Percentiles rank a stretch among this genome's conserved stretches.
These are phyloP conservation scores for Rhizophagus sp. DNA, from an alignment of 192 early-diverging fungal genomes.

Conservation along the genomic window DNA sequence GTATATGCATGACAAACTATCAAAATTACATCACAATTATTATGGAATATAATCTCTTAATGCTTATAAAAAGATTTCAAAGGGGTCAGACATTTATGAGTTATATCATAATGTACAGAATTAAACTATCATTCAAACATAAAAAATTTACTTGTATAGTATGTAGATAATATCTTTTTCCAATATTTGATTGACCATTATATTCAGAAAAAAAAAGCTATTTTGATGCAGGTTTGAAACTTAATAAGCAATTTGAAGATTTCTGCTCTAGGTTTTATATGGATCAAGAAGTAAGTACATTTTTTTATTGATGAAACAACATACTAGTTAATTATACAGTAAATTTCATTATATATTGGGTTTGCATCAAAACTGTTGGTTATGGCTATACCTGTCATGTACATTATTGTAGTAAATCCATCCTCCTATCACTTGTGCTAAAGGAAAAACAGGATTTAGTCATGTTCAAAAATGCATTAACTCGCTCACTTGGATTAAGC, in stretches of 20 bases:
- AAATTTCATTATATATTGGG: too few species aligned
- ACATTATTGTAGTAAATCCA: background rate
- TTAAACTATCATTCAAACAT: too few species aligned
- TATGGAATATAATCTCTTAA: too few species aligned
- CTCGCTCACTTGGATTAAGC: background rate
- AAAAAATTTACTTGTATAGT: too few species aligned
- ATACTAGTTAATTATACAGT: background rate
- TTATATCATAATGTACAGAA: too few species aligned
- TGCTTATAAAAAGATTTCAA: too few species aligned
- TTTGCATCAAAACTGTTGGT: background rate
- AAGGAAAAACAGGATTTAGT: background rate
- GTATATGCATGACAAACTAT: too few species aligned
- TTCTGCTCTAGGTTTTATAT: background rate
- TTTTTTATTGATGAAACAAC: background rate
- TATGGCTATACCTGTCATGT: background rate
- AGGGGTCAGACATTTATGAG: too few species aligned
- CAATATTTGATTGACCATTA: too few species aligned
- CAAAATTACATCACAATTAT: too few species aligned
- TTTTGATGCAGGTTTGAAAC: background rate
- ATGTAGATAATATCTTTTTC: too few species aligned
- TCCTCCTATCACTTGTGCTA: background rate
- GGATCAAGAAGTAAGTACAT: background rate
- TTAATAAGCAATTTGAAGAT: background rate
- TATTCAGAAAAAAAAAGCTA: too few species aligned
- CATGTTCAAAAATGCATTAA: background rate